Conservation (phyloP, 768 basidiomycete species). For the Rhodotorula graminis region DNA sequence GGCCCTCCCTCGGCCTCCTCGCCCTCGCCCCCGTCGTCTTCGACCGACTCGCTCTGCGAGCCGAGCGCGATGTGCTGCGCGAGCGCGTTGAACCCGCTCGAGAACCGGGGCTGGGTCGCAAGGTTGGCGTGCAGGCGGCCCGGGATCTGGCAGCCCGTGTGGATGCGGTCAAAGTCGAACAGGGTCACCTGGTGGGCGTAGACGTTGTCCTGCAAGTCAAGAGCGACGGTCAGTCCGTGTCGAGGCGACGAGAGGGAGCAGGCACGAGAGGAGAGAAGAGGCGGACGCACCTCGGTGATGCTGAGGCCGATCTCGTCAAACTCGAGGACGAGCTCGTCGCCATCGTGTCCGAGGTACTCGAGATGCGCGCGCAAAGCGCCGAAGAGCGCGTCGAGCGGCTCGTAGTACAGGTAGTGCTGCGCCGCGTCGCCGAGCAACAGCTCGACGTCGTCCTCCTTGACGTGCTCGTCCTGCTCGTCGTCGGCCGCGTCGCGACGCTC, state of each 20-base stretch:
- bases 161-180: conserved; percentile 41
- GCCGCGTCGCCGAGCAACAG: conserved; percentile 17
- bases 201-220: conserved; percentile 38
- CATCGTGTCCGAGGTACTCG: conserved; percentile 11
- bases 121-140: conserved; percentile 32
- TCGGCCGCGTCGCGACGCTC: background rate
- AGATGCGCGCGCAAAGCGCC: conserved; percentile 29
- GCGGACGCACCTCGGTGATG: conserved; percentile 37
- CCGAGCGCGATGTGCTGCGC: conserved; percentile 30
- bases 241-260: background rate
- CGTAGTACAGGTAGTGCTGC: conserved; percentile 38
- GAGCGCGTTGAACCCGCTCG: conserved; percentile 38
- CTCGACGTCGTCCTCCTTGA: background rate
- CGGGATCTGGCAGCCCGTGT: conserved; percentile 39
- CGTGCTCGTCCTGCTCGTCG: background rate
- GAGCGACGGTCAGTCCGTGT: background rate
- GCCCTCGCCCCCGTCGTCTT: background rate
- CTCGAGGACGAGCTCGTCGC: conserved; percentile 40
- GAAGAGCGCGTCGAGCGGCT: conserved; percentile 32
- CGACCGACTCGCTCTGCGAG: background rate
- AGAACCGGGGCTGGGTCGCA: conserved; percentile 25
- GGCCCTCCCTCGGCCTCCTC: no score
- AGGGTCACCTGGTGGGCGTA: conserved; percentile 36
- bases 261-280: background rate
- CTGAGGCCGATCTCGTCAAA: conserved; percentile 40